Evolutionary conservation across 1,139 yeast genomes (phyloP), one percentile per base, ranked within the genome.

Genomic region (Diutina scorzettiae): DNA sequence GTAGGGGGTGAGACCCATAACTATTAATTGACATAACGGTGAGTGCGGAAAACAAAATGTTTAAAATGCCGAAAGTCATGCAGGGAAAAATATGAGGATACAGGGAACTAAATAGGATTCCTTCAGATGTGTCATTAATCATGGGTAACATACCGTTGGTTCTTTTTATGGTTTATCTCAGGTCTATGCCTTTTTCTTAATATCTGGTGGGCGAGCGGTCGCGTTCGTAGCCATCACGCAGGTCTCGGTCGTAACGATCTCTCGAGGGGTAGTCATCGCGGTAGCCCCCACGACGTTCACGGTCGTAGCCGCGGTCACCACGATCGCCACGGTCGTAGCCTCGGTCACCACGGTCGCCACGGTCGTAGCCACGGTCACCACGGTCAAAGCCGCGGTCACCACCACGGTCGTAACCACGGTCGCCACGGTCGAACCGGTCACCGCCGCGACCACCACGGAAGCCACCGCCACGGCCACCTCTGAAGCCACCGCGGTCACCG

Each of bases 151-250:
- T 27, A 9, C 14, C 14, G 5, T 27, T 27, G 12, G 30, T 5
- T 12, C 12, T 27, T 27, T 27, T 6, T 12, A 14, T 27, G 30
- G n/a, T 11, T 9, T 6, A n/a, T n/a, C n/a, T n/a, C n/a, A n/a
- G n/a, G n/a, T n/a, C n/a, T n/a, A n/a, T n/a, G n/a, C n/a, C n/a
- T n/a, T n/a, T n/a, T n/a, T n/a, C n/a, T n/a, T 45, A 49, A 47
- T 48, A 49, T 30, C 52, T 48, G 39, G 52, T 49, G 6, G 52
- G 52, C 23, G 52, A 49, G 44, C 80, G 73, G 56, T 74, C 79
- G 62, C 79, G 72, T 49, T 62, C 63, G 54, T 63, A 62, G 45
- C 69, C 39, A 14, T 23, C 37, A 20, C 37, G 37, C 24, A 20
- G 21, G 27, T 21, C 37, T 2, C 37, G 24, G 23, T 21, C 37